Percentiles rank a stretch among this genome's conserved stretches.
Evolutionary conservation across 1,139 yeast species (phyloP).

Genomic region (Waltiozyma sp.): DNA sequence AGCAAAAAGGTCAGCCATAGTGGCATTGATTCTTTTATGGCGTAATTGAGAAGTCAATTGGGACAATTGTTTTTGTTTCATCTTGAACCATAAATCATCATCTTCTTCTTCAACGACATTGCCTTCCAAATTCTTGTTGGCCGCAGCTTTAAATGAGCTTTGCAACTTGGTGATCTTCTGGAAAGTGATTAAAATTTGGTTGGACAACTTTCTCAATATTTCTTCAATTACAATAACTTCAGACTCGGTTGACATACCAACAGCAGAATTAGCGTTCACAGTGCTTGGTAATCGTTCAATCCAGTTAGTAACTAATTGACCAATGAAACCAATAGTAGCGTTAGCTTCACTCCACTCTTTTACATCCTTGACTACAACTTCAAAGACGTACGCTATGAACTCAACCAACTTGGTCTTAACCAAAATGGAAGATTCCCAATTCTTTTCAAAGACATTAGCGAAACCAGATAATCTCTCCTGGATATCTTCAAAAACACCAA

Average conservation of each 20-base stretch:
- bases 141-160: not conserved
- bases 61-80: conserved; percentile 34
- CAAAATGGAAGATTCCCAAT: conserved; percentile 12
- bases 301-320: conserved; percentile 35
- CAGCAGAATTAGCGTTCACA: not conserved
- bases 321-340: conserved; percentile 30
- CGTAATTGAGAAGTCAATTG: conserved; percentile 30
- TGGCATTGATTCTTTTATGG: conserved; percentile 18
- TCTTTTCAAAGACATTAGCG: conserved; percentile 4
- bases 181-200: conserved; percentile 52
- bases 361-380: conserved; percentile 5
- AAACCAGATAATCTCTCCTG: conserved; percentile 10
- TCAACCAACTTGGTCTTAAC: conserved; percentile 1
- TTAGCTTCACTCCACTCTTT: conserved; percentile 25
- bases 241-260: not conserved
- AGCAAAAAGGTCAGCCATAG: conserved; percentile 25
- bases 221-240: conserved; percentile 33
- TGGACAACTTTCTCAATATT: conserved; percentile 40
- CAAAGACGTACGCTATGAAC: conserved; percentile 12
- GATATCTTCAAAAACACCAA: conserved; percentile 12
- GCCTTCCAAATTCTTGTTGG: not conserved
- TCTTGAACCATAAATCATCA: conserved; percentile 42
- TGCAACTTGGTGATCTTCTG: conserved; percentile 41
- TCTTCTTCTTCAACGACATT: conserved; percentile 21
- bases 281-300: conserved; percentile 13